Evolutionary conservation across 2,329 filamentous ascomycete species (phyloP), one percentile per base, ranked within the genome.

Genomic region (Chaetothyriales sp.): DNA sequence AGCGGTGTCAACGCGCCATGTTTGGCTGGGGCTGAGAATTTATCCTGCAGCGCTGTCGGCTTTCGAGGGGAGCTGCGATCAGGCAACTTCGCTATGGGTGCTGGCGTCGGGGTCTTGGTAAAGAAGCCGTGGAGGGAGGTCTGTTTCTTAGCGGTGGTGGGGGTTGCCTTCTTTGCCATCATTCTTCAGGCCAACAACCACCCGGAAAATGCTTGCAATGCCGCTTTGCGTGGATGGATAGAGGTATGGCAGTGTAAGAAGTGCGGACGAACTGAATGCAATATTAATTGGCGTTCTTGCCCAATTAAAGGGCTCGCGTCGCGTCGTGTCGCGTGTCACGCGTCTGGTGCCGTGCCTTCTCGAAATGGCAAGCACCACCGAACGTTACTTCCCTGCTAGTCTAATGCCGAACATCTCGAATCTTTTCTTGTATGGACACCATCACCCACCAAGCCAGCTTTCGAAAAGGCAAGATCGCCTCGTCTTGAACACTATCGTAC

Each of bases 111-210:
- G 54, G 74, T 68, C 64, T 75, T 87, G 58, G 82, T 75, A 62
- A 90, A 90, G 74, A 92, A 92, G 44, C 84, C 83, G 36, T 87
- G 71, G 53, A 92, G 87, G 49, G 69, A 65, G 5, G 66, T 66
- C 5, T 68, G 61, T 53, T 65, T 64, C 57, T 70, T 70, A 51
- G 70, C 57, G 18, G 62, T 57, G 19, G 45, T 9, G 10, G 67
- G 68, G 18, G 64, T 61, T 32, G 67, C 59, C 55, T 60, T 61
- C 65, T 61, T 68, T 44, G 68, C 64, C 68, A 70, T 70, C 68
- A 70, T 70, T 56, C 49, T 63, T 54, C 44, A 10, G 42, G 42
- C 15, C 18, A 42, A 39, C 5, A 15, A 15, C 32, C 9, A 39
- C 32, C 32, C 12, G 32, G 4, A 15, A 39, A 39, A 15, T 15